These are phyloP conservation scores for Globisporangium middletonii DNA, from an alignment of 352 stramenopile species.

Conservation along the genomic window DNA sequence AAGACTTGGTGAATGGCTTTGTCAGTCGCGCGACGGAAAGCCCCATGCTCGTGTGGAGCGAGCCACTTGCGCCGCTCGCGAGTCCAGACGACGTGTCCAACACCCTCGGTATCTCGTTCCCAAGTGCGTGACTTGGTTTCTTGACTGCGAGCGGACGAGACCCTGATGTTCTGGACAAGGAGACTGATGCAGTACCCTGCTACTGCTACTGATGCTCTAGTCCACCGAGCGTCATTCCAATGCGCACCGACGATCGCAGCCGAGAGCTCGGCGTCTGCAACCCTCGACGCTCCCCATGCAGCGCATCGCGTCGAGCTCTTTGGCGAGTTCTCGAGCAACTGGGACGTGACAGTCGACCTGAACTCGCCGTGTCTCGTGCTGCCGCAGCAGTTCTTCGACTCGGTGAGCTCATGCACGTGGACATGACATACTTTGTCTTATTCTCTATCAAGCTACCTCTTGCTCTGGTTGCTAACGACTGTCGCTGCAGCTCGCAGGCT, in stretches of 20 bases:
- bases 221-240: slow-evolving; percentile 37
- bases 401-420: slow-evolving; percentile 16
- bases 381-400: slow-evolving; percentile 56
- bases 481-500: slow-evolving; percentile 34
- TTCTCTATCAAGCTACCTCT: not conserved
- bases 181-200: not conserved
- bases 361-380: slow-evolving; percentile 53
- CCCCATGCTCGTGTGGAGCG: slow-evolving; percentile 30
- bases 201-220: slow-evolving; percentile 8
- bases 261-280: not conserved
- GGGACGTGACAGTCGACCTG: slow-evolving; percentile 55
- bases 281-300: not conserved
- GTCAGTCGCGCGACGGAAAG: not conserved
- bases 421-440: not conserved
- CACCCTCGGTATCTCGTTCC: slow-evolving; percentile 45
- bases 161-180: not conserved
- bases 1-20: slow-evolving; percentile 7
- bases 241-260: slow-evolving; percentile 9
- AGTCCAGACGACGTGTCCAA: slow-evolving; percentile 21
- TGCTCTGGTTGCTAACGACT: not conserved
- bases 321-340: slow-evolving; percentile 47
- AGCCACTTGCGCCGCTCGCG: slow-evolving; percentile 34
- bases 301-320: slow-evolving; percentile 28
- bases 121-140: slow-evolving; percentile 21
- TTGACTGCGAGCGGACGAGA: not conserved